Conservation (phyloP, 441 rosid species). For the Bruguiera hainesii region DNA sequence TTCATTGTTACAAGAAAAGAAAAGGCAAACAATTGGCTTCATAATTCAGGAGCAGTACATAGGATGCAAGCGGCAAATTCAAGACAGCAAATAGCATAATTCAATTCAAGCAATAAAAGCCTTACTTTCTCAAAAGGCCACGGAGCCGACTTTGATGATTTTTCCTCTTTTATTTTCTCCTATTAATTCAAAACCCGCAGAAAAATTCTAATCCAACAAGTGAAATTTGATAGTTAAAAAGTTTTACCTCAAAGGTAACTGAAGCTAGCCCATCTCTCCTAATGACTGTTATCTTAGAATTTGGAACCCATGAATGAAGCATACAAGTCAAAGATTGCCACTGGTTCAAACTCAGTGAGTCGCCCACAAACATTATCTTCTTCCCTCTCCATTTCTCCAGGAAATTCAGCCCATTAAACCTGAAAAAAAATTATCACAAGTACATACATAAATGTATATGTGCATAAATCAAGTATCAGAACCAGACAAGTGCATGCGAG, state of each 20-base stretch:
- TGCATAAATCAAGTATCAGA: neutral
- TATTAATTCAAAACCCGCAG: too few species aligned
- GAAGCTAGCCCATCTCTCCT: constrained; percentile 22
- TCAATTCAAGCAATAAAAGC: too few species aligned
- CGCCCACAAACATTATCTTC: constrained; percentile 57
- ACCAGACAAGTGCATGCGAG: neutral
- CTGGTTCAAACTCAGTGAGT: constrained; percentile 53
- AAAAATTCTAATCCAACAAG: neutral
- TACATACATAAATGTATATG: neutral
- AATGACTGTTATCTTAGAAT: constrained; percentile 24
- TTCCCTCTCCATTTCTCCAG: constrained; percentile 45
- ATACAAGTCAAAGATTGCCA: constrained; percentile 56
- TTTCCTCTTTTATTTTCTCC: too few species aligned
- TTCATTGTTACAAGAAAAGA: too few species aligned
- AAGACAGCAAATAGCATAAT: too few species aligned
- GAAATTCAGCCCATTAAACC: constrained; percentile 45
- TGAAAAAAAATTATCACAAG: constrained; percentile 1
- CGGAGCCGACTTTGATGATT: constrained; percentile 17
- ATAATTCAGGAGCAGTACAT: neutral
- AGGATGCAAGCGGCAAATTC: too few species aligned
- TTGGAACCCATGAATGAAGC: constrained; percentile 45
- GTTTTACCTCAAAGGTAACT: constrained; percentile 34
- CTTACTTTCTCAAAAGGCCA: neutral
- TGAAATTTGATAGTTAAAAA: neutral
- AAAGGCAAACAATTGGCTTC: neutral